Conservation (phyloP, 208 protist genomes). For the Wallacemonas sp. region DNA sequence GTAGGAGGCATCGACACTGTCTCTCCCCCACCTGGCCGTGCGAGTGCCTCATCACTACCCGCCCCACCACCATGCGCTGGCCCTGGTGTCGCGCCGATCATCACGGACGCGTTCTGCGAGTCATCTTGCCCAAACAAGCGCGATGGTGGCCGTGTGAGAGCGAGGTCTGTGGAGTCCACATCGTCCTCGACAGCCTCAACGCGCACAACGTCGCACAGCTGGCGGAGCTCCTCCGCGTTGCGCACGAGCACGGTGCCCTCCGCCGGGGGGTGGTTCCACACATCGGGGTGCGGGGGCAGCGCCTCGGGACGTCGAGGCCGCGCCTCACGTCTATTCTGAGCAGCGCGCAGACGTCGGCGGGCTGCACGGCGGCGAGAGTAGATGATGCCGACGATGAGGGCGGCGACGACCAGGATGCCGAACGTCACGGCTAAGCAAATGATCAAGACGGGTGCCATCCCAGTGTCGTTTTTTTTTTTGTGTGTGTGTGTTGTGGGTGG, state of each 20-base stretch:
- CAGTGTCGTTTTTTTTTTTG: not conserved
- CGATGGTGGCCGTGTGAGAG: not conserved
- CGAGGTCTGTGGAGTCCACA: constrained; percentile 2
- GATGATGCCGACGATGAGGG: constrained; percentile 5
- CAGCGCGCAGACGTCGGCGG: not conserved
- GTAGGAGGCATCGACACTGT: not conserved
- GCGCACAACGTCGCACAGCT: constrained; percentile 14
- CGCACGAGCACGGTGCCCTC: constrained; percentile 25
- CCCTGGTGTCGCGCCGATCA: not conserved
- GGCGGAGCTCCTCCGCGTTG: constrained; percentile 16
- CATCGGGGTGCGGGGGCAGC: constrained; percentile 19
- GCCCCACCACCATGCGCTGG: not conserved
- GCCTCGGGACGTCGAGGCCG: constrained; percentile 15
- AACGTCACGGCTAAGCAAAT: not conserved
- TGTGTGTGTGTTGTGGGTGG: not conserved
- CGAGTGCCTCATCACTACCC: not conserved
- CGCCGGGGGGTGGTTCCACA: constrained; percentile 13
- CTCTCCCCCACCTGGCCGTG: too few species aligned
- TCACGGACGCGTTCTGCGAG: not conserved
- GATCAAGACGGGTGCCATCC: not conserved
- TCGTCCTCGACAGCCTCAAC: constrained; percentile 10
- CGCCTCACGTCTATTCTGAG: constrained; percentile 3
- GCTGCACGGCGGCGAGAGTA: not conserved
- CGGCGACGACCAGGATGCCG: constrained; percentile 10
- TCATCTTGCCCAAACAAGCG: not conserved